Percentiles rank a stretch among this genome's conserved stretches.
These are phyloP conservation scores for Exophiala sp. DNA, from an alignment of 2,329 filamentous ascomycete genomes.

Conservation along the genomic window DNA sequence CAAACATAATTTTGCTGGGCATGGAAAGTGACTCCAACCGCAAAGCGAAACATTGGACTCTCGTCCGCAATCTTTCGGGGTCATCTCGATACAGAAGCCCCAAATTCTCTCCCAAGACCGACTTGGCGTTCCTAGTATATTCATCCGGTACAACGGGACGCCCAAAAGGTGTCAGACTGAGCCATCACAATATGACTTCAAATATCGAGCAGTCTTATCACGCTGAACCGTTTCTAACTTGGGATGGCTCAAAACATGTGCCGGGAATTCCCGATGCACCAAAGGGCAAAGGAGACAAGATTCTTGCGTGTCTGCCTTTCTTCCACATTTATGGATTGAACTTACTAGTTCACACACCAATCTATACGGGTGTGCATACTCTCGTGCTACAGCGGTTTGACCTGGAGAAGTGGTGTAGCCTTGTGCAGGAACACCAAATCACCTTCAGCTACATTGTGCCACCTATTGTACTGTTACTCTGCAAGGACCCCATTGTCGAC, in stretches of 20 bases:
- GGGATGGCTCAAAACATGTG: constrained; percentile 50
- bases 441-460: constrained; percentile 81
- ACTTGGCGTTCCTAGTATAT: constrained; percentile 82
- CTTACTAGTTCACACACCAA: constrained; percentile 65
- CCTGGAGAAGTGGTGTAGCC: constrained; percentile 70
- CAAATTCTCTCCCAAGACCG: constrained; percentile 64
- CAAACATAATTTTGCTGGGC: constrained; percentile 74
- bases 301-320: constrained; percentile 79
- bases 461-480: constrained; percentile 74
- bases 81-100: constrained; percentile 58
- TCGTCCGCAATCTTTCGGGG: constrained; percentile 57
- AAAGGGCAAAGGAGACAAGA: constrained; percentile 61
- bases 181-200: constrained; percentile 75
- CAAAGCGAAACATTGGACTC: constrained; percentile 67
- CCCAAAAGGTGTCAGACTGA: constrained; percentile 87
- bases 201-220: constrained; percentile 60
- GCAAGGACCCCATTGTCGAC: constrained; percentile 72
- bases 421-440: constrained; percentile 70
- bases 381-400: constrained; percentile 79
- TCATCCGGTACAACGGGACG: constrained; percentile 85
- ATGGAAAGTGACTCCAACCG: constrained; percentile 59
- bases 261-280: constrained; percentile 24
- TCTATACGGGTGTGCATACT: constrained; percentile 63
- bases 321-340: constrained; percentile 88
- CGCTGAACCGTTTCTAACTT: constrained; percentile 56